A percentile compares a stretch with the other conserved stretches of the same genome.
These are phyloP conservation scores for Termitomyces sp. DNA, from an alignment of 768 basidiomycete species.

Conservation along the genomic window DNA sequence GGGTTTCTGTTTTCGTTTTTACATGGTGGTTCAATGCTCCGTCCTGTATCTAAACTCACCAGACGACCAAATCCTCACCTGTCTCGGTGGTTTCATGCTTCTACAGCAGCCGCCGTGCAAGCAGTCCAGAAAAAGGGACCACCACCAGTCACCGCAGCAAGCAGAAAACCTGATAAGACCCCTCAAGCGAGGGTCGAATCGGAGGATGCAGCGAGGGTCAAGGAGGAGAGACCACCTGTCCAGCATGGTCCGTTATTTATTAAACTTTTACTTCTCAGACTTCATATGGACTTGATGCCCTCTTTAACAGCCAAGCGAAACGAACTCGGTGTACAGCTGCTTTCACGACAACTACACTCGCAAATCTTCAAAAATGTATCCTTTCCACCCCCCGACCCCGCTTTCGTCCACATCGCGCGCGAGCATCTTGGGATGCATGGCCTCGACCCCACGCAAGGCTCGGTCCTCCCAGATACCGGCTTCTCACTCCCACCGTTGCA, in stretches of 20 bases:
- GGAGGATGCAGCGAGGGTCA: slow-evolving; percentile 1
- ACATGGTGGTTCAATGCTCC: slow-evolving; percentile 22
- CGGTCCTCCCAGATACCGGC: slow-evolving; percentile 70
- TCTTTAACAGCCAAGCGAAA: slow-evolving; percentile 63
- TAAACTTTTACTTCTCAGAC: not conserved
- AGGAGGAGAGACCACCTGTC: slow-evolving; percentile 1
- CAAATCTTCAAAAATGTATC: slow-evolving; percentile 77
- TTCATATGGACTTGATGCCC: not conserved
- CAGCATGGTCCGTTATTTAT: slow-evolving; percentile 10
- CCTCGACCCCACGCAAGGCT: slow-evolving; percentile 76
- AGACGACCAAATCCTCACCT: slow-evolving; percentile 23
- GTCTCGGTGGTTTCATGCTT: slow-evolving; percentile 28
- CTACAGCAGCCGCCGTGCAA: slow-evolving; percentile 18
- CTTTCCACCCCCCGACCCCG: slow-evolving; percentile 56
- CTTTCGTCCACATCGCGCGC: slow-evolving; percentile 71
- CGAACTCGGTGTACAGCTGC: slow-evolving; percentile 89
- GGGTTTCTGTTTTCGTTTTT: not conserved
- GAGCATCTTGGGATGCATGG: slow-evolving; percentile 81
- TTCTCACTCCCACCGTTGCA: slow-evolving; percentile 86
- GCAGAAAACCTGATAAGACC: not conserved
- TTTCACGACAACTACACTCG: slow-evolving; percentile 73
- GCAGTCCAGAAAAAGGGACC: slow-evolving; percentile 16
- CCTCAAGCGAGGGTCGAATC: not conserved
- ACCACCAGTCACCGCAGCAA: not conserved
- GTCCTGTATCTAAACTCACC: slow-evolving; percentile 15